Evolutionary conservation across 176 grass and related monocot genomes (phyloP).

Genomic region (Triticum monococcum): DNA sequence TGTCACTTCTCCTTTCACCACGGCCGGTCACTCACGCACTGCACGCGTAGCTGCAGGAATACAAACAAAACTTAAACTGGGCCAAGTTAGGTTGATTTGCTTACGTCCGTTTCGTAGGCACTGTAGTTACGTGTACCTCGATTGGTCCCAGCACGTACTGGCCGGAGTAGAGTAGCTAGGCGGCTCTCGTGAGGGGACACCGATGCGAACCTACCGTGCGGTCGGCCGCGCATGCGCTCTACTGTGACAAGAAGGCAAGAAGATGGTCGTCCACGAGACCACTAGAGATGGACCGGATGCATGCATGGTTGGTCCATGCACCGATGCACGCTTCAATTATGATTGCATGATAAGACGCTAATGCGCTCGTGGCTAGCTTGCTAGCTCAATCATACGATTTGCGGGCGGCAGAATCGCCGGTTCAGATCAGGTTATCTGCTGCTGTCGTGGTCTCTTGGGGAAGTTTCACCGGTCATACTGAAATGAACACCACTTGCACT

Average conservation of each 20-base stretch:
- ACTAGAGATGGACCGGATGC: not conserved
- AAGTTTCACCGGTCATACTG: not conserved
- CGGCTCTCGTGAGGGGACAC: not conserved
- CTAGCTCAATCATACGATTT: not conserved
- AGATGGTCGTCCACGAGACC: not conserved
- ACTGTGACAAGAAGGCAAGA: not conserved
- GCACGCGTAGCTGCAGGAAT: not conserved
- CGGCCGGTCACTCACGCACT: not conserved
- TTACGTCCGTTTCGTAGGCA: conserved; percentile 7
- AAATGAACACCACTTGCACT: not conserved
- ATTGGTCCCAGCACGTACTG: not conserved
- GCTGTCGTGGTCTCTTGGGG: not conserved
- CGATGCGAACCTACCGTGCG: not conserved
- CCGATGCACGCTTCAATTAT: conserved; percentile 31
- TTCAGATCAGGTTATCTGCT: not conserved
- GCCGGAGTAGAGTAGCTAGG: not conserved
- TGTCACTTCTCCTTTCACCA: not conserved
- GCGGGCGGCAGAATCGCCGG: not conserved
- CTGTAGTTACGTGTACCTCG: not conserved
- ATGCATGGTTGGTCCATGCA: conserved; percentile 33
- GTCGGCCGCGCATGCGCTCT: not conserved
- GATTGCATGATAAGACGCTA: not conserved
- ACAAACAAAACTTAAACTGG: not conserved
- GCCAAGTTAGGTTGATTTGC: not conserved
- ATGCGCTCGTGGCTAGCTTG: not conserved